Conservation (phyloP, 495 filamentous ascomycete genomes). For the Lasiosphaeris hirsuta region DNA sequence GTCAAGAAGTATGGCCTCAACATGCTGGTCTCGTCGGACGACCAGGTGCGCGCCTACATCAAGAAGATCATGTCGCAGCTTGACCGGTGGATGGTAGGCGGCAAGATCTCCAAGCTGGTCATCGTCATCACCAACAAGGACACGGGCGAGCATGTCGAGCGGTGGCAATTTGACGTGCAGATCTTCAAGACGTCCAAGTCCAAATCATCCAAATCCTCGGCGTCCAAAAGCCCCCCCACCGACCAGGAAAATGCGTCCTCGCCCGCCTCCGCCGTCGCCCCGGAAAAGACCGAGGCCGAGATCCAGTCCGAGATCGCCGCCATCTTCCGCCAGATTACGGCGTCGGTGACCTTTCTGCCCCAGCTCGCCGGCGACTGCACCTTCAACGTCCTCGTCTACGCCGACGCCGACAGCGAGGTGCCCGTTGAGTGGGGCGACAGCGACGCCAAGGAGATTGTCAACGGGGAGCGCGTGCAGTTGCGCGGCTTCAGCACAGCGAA, state of each 20-base stretch:
- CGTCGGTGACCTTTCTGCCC: slow-evolving; percentile 93
- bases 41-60: slow-evolving; percentile 98
- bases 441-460: slow-evolving; percentile 95
- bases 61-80: slow-evolving; percentile 98
- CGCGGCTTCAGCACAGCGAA: slow-evolving; percentile 93
- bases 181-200: slow-evolving; percentile 55
- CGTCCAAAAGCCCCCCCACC: slow-evolving; percentile 27
- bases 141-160: slow-evolving; percentile 89
- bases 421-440: slow-evolving; percentile 98
- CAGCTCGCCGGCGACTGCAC: slow-evolving; percentile 92
- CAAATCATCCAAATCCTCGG: slow-evolving; percentile 37
- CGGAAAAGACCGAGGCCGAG: slow-evolving; percentile 81
- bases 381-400: slow-evolving; percentile 98
- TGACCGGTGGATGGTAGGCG: slow-evolving; percentile 91
- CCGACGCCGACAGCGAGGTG: slow-evolving; percentile 93
- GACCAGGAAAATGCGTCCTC: slow-evolving; percentile 43
- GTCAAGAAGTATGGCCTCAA: slow-evolving; percentile 99
- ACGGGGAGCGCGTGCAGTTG: slow-evolving; percentile 92
- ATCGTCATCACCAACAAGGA: slow-evolving; percentile 95
- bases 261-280: slow-evolving; percentile 30
- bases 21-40: slow-evolving; percentile 94
- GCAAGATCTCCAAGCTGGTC: slow-evolving; percentile 95
- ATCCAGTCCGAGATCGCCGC: slow-evolving; percentile 94
- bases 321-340: slow-evolving; percentile 96
- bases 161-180: slow-evolving; percentile 98